Evolutionary conservation across 192 early-diverging fungal species (phyloP), one percentile per base, ranked within the genome.

Genomic region (Umbelopsis sp.): DNA sequence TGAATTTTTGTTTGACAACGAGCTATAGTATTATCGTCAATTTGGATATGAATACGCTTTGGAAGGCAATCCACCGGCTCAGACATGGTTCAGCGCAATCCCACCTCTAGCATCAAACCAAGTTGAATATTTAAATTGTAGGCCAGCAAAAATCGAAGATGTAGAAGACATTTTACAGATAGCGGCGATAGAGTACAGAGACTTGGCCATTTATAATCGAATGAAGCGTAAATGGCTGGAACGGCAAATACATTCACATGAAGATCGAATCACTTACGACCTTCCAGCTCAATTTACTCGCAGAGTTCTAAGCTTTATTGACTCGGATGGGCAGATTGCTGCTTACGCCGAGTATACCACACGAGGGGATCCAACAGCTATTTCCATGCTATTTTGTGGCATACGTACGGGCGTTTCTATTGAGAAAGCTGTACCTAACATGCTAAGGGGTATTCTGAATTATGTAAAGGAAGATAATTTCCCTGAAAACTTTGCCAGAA

Each of bases 11-110:
- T 20, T 25, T 12, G 12, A 12, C 23, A 12, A 7, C 11, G 21
- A 12, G n/a, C 3, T 12, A 11, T 25, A 53, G 51, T 53, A 53
- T 27, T 53, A 53, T 23, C 51, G 51, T 23, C 51, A 53, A 25
- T 53, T 53, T 23, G 51, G 51, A 2, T 53, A 53, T 25, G 51
- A 53, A 23, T 53, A 53, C 23, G 51, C 51, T 23, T 53, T 53
- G n/a, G 51, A 53, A 12, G n/a, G 22, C 11, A 53, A 23, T n/a
- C 11, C n/a, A 12, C 2, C 8, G 0, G n/a, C 21, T 12, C n/a
- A 23, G 18, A 53, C 51, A 10, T 23, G 18, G 22, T 7, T 53
- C n/a, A 12, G 27, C 16, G 55, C 27, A 18, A 35, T 35, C 13
- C 55, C 55, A 15, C 2, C 55, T 16, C 30, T 35, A 16, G 27